A percentile compares a stretch with the other conserved stretches of the same genome.
Evolutionary conservation across 163 green algal genomes (phyloP).

Genomic region (Scenedesmus sp.): DNA sequence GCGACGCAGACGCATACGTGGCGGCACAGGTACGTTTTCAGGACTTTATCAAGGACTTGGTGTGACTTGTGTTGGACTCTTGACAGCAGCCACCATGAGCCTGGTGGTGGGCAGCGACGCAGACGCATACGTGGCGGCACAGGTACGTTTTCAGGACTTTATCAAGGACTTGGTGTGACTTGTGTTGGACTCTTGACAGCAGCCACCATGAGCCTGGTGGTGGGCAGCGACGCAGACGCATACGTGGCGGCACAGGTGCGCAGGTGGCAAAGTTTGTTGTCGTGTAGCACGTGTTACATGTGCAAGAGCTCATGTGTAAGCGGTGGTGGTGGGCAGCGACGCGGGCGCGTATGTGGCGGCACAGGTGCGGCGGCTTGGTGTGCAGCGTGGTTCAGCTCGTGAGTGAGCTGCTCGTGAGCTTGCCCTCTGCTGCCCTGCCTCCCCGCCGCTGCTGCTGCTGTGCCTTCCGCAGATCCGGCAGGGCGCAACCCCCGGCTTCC

Average conservation of each 20-base stretch:
- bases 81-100: slow-evolving; percentile 63
- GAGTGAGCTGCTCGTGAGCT: no score
- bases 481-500: slow-evolving; percentile 87
- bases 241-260: slow-evolving; percentile 95
- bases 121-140: slow-evolving; percentile 75
- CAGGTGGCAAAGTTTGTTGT: slow-evolving; percentile 69
- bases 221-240: slow-evolving; percentile 84
- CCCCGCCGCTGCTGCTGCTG: background rate
- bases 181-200: no score
- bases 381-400: no score
- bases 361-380: slow-evolving; percentile 53
- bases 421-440: slow-evolving; percentile 54
- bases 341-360: slow-evolving; percentile 85
- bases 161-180: no score
- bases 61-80: no score
- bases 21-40: slow-evolving; percentile 68
- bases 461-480: slow-evolving; percentile 19
- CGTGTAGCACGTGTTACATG: no score
- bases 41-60: no score
- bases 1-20: no score
- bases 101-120: no score
- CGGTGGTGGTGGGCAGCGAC: slow-evolving; percentile 83
- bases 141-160: slow-evolving; percentile 75
- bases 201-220: slow-evolving; percentile 90
- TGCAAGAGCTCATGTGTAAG: no score